A percentile compares a stretch with the other conserved stretches of the same genome.
phyloP scores from a whole-genome alignment of 805 yeast species.

The Saccharomycodes ludwigii region DNA sequence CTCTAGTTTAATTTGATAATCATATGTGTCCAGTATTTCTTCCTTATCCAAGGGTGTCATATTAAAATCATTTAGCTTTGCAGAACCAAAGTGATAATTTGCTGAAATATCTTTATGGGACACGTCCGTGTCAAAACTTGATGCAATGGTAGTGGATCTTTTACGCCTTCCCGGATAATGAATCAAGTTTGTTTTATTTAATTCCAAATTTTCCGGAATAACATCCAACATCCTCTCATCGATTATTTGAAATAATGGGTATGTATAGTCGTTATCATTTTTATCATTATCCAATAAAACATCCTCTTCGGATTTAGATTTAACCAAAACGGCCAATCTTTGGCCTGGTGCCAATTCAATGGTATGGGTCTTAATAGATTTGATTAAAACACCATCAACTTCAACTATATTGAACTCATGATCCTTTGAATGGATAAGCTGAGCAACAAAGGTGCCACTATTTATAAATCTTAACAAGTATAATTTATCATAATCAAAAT shows the following conservation, averaged over 20 bases:
- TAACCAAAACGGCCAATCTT: constrained; percentile 58
- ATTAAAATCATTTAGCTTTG: constrained; percentile 24
- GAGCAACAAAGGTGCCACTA: constrained; percentile 64
- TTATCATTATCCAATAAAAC: constrained; percentile 15
- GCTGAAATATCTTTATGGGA: constrained; percentile 11
- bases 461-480: constrained; percentile 55
- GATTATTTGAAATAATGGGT: constrained; percentile 46
- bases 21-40: constrained; percentile 44
- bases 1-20: constrained; percentile 44
- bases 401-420: constrained; percentile 64
- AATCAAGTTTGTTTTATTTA: constrained; percentile 44
- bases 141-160: constrained; percentile 16
- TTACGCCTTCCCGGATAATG: constrained; percentile 25
- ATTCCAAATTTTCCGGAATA: constrained; percentile 44
- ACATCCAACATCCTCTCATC: constrained; percentile 61
- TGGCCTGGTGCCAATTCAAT: constrained; percentile 70
- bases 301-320: constrained; percentile 31
- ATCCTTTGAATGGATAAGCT: constrained; percentile 54
- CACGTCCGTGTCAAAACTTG: constrained; percentile 13
- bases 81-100: constrained; percentile 11
- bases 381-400: constrained; percentile 59
- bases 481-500: constrained; percentile 46
- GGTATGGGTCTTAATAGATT: constrained; percentile 42
- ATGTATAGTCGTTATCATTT: constrained; percentile 28
- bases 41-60: constrained; percentile 31